These are phyloP conservation scores for Verticillium albo-atrum DNA, from an alignment of 2,329 filamentous ascomycete species.

Conservation along the genomic window DNA sequence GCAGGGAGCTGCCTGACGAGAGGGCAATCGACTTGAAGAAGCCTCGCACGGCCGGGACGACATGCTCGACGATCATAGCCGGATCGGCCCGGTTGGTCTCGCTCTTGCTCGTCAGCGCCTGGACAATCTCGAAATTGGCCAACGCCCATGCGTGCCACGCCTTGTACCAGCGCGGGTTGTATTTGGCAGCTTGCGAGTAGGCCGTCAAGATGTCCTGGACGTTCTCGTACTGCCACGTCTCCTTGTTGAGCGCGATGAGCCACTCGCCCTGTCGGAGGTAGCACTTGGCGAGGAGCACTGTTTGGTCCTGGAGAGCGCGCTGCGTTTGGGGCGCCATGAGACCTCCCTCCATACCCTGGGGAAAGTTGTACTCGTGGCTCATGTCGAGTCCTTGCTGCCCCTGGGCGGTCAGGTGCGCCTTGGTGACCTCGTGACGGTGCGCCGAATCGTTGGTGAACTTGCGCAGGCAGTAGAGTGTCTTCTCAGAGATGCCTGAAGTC, in stretches of 20 bases:
- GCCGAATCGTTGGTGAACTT: slow-evolving; percentile 58
- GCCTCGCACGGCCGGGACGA: slow-evolving; percentile 88
- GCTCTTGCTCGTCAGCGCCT: slow-evolving; percentile 59
- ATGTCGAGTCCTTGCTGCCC: slow-evolving; percentile 40
- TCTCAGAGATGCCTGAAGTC: slow-evolving; percentile 42
- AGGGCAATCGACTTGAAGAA: slow-evolving; percentile 98
- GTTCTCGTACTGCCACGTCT: slow-evolving; percentile 83
- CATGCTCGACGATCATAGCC: slow-evolving; percentile 73
- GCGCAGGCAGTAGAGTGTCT: slow-evolving; percentile 54
- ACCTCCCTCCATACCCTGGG: slow-evolving; percentile 36
- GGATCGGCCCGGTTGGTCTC: slow-evolving; percentile 44
- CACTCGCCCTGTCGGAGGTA: slow-evolving; percentile 96
- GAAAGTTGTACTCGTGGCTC: slow-evolving; percentile 44
- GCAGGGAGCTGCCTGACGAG: slow-evolving; percentile 85
- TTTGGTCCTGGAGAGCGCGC: slow-evolving; percentile 54
- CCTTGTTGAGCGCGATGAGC: slow-evolving; percentile 80
- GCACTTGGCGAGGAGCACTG: slow-evolving; percentile 82
- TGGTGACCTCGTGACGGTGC: slow-evolving; percentile 48
- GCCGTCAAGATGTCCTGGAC: slow-evolving; percentile 87
- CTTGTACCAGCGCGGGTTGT: slow-evolving; percentile 96
- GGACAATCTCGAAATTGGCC: slow-evolving; percentile 97
- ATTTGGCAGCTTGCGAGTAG: slow-evolving; percentile 87
- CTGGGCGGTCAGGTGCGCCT: slow-evolving; percentile 44
- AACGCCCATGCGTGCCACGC: slow-evolving; percentile 99
- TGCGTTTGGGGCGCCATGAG: slow-evolving; percentile 43